Conservation (phyloP, 257 asterid genomes). For the Penstemon eatonii region DNA sequence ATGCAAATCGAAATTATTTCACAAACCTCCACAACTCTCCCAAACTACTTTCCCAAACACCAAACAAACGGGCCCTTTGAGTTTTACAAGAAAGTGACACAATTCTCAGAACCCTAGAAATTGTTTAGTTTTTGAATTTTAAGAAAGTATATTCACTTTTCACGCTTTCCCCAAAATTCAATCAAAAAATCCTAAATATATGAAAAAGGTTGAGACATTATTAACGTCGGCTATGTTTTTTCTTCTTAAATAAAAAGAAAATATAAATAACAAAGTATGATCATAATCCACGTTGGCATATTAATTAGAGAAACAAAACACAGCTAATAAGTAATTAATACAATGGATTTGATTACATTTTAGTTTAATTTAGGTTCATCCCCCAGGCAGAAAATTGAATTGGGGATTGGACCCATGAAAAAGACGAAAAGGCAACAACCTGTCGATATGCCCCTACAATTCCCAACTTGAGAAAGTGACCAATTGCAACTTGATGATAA, state of each 20-base stretch:
- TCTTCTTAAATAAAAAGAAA: background rate
- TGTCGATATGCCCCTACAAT: background rate
- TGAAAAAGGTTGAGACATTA: background rate
- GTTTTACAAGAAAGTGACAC: too few relatives aligned
- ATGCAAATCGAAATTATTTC: too few relatives aligned
- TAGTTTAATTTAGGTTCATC: conserved; percentile 9
- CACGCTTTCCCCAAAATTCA: too few relatives aligned
- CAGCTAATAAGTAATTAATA: background rate
- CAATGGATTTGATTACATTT: background rate
- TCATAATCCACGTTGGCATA: background rate
- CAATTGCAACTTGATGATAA: conserved; percentile 1
- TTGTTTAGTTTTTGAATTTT: too few relatives aligned
- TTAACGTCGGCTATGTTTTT: background rate
- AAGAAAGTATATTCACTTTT: too few relatives aligned
- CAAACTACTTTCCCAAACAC: too few relatives aligned
- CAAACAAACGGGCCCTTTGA: too few relatives aligned
- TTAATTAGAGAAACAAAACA: background rate
- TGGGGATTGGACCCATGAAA: conserved; percentile 9
- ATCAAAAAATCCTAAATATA: too few relatives aligned
- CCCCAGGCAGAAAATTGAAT: conserved; percentile 9
- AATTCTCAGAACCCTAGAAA: too few relatives aligned
- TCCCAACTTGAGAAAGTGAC: conserved; percentile 11
- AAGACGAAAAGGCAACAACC: background rate
- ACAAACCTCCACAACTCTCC: too few relatives aligned
- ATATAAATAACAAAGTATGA: background rate